These are phyloP conservation scores for Mycena sp. DNA, from an alignment of 1,284 basidiomycete genomes.

Conservation along the genomic window DNA sequence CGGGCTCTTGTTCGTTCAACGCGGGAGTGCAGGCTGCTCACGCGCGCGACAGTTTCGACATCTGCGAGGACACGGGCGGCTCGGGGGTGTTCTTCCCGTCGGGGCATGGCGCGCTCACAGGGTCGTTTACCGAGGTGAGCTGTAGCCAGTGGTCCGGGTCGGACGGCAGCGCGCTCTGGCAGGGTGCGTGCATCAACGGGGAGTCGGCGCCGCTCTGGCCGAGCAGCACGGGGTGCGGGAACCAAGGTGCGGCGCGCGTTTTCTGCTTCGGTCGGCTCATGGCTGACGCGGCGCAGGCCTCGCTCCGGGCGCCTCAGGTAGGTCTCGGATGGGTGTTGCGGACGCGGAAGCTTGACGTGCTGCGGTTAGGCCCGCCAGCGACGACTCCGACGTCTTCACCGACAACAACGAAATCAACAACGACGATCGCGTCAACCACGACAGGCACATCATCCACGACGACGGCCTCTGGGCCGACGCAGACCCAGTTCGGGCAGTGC, in stretches of 20 bases:
- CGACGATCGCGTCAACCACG: slow-evolving; percentile 3
- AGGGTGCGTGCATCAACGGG: slow-evolving; percentile 59
- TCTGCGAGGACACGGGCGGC: slow-evolving; percentile 67
- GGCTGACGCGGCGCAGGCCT: slow-evolving; percentile 8
- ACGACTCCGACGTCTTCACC: neutral
- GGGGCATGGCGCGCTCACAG: slow-evolving; percentile 61
- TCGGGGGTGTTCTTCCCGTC: slow-evolving; percentile 63
- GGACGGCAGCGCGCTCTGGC: slow-evolving; percentile 55
- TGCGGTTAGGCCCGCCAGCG: slow-evolving; percentile 1
- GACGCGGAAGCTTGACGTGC: neutral
- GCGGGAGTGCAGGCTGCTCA: too few species aligned
- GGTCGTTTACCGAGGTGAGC: slow-evolving; percentile 61
- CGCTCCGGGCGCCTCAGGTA: slow-evolving; percentile 25
- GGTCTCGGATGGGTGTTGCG: neutral
- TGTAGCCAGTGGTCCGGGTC: slow-evolving; percentile 66
- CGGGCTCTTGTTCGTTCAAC: neutral
- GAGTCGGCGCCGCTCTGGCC: slow-evolving; percentile 62
- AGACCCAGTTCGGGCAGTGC: slow-evolving; percentile 25
- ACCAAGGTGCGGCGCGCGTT: slow-evolving; percentile 52
- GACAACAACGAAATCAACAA: neutral
- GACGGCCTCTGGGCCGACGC: slow-evolving; percentile 13
- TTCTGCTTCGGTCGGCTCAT: too few species aligned
- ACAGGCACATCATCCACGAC: neutral
- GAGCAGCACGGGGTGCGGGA: slow-evolving; percentile 59
- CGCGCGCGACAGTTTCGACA: slow-evolving; percentile 56